A percentile compares a stretch with the other conserved stretches of the same genome.
Conservation (phyloP, 495 filamentous ascomycete genomes). For the Podospora anserina region DNA sequence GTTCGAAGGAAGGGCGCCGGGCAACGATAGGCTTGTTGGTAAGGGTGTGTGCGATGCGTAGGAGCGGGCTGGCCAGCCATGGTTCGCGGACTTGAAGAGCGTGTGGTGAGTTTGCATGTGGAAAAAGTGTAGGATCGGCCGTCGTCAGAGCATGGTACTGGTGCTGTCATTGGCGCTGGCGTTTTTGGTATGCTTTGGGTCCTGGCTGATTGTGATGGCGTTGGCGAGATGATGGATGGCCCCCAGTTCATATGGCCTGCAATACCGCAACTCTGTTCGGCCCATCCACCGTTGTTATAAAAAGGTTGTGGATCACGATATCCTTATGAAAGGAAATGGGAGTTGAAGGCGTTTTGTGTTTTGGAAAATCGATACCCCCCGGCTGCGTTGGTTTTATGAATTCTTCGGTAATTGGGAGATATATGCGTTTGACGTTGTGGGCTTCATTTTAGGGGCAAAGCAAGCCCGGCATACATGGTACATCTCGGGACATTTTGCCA, state of each 20-base stretch:
- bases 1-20: conserved; percentile 27
- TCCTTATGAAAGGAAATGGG: background rate
- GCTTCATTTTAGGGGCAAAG: background rate
- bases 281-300: background rate
- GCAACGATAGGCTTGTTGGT: conserved; percentile 26
- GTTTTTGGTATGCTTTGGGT: conserved; percentile 12
- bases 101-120: conserved; percentile 22
- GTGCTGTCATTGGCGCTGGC: conserved; percentile 14
- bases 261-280: background rate
- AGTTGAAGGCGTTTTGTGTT: background rate
- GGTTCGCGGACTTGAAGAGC: conserved; percentile 8
- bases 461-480: too few species aligned
- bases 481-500: too few species aligned
- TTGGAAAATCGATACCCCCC: background rate
- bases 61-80: conserved; percentile 15
- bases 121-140: conserved; percentile 6
- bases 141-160: conserved; percentile 9
- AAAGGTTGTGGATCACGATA: background rate
- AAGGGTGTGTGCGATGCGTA: conserved; percentile 18
- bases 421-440: background rate
- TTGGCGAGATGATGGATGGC: background rate
- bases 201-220: conserved; percentile 9
- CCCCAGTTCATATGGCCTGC: background rate
- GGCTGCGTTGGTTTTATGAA: background rate
- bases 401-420: background rate